phyloP scores from a whole-genome alignment of 768 basidiomycete species.

The Asterophora parasitica region DNA sequence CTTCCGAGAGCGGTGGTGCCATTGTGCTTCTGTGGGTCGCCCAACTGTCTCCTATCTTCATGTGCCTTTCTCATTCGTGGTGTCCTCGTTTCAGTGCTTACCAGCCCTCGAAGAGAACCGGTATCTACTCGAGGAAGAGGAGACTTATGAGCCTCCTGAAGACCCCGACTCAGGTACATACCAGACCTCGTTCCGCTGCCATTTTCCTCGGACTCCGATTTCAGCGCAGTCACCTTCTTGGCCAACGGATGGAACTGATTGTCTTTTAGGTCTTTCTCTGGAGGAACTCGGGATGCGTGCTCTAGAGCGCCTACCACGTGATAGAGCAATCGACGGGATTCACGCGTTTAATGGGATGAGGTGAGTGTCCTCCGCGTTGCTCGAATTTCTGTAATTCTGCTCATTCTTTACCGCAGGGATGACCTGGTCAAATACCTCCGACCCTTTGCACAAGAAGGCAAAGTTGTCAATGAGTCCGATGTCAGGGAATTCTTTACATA shows the following conservation, averaged over 20 bases:
- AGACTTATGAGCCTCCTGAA: conserved; percentile 80
- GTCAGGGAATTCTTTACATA: conserved; percentile 64
- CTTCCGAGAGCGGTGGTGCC: conserved; percentile 79
- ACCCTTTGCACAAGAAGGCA: conserved; percentile 75
- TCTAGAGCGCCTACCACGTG: conserved; percentile 66
- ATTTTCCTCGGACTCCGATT: conserved; percentile 10
- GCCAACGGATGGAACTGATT: conserved; percentile 8
- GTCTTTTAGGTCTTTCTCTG: conserved; percentile 57
- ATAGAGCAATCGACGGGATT: conserved; percentile 78
- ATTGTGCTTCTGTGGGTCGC: conserved; percentile 50
- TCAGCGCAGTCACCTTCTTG: conserved; percentile 7
- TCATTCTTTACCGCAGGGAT: conserved; percentile 43
- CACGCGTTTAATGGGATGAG: conserved; percentile 81
- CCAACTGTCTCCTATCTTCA: conserved; percentile 1
- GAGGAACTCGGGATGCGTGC: conserved; percentile 85
- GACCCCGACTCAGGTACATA: conserved; percentile 75
- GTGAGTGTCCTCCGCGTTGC: conserved; percentile 34
- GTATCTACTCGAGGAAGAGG: conserved; percentile 72
- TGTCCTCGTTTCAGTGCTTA: conserved; percentile 51
- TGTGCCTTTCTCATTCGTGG: conserved; percentile 3
- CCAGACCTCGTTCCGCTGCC: conserved; percentile 1
- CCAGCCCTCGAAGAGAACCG: conserved; percentile 46
- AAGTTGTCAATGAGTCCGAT: conserved; percentile 68
- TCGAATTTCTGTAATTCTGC: neutral
- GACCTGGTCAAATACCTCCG: conserved; percentile 65